Conservation (phyloP, 768 basidiomycete species). For the Boletus eberwhitei region DNA sequence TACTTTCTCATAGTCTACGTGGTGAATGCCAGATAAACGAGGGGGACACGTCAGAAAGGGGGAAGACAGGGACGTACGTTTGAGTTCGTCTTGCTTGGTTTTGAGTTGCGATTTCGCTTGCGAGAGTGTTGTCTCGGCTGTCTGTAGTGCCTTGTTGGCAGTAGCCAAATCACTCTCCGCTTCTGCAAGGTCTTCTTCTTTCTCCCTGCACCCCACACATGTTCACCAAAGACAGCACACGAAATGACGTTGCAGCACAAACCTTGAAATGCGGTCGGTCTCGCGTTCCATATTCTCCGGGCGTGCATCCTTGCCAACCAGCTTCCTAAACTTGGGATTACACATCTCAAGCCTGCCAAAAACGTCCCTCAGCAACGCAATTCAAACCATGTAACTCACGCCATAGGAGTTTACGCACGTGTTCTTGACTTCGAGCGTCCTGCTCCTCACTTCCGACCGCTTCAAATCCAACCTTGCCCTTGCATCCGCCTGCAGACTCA, state of each 20-base stretch:
- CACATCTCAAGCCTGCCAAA: slow-evolving; percentile 57
- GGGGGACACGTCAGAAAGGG: background rate
- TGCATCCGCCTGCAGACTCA: slow-evolving; percentile 77
- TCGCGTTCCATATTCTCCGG: slow-evolving; percentile 72
- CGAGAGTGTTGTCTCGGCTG: slow-evolving; percentile 58
- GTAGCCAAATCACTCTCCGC: slow-evolving; percentile 32
- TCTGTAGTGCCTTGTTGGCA: slow-evolving; percentile 57
- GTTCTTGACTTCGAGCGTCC: slow-evolving; percentile 61
- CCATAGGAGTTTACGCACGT: slow-evolving; percentile 46
- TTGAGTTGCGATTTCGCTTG: slow-evolving; percentile 59
- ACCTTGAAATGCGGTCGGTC: slow-evolving; percentile 59
- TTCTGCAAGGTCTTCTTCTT: slow-evolving; percentile 55
- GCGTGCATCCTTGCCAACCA: slow-evolving; percentile 58
- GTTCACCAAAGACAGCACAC: background rate
- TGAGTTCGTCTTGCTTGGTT: slow-evolving; percentile 59
- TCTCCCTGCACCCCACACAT: slow-evolving; percentile 45
- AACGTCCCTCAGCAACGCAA: slow-evolving; percentile 4
- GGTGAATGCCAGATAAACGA: background rate
- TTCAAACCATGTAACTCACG: background rate
- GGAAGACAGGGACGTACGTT: slow-evolving; percentile 38
- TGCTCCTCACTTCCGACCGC: slow-evolving; percentile 60
- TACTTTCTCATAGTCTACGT: slow-evolving; percentile 39
- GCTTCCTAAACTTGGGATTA: slow-evolving; percentile 58
- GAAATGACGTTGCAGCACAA: slow-evolving; percentile 23
- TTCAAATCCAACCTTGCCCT: slow-evolving; percentile 79